A percentile compares a stretch with the other conserved stretches of the same genome.
Conservation (phyloP, 73 alveolate species). For the Chromera velia region DNA sequence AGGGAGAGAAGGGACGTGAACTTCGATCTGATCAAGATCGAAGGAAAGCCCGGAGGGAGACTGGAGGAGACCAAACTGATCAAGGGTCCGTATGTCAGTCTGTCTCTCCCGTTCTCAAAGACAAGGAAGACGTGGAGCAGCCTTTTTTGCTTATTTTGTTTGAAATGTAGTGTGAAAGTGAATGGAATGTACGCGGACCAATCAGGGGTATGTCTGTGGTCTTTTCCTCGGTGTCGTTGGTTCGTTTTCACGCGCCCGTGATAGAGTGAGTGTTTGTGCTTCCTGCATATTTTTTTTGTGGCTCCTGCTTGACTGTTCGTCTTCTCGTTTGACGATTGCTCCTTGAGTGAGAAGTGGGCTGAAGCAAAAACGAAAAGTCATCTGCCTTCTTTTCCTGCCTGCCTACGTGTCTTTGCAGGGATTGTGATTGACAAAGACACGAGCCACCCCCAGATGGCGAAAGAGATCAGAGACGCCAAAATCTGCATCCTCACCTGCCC, state of each 20-base stretch:
- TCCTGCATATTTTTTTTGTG: too few relatives aligned
- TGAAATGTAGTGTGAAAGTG: not conserved
- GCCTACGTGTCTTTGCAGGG: slow-evolving; percentile 57
- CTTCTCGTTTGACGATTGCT: too few relatives aligned
- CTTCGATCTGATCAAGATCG: slow-evolving; percentile 89
- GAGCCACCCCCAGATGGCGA: slow-evolving; percentile 97
- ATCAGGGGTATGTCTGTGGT: not conserved
- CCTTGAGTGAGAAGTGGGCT: too few relatives aligned
- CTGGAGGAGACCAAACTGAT: slow-evolving; percentile 82
- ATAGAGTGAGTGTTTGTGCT: too few relatives aligned
- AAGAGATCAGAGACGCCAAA: slow-evolving; percentile 85
- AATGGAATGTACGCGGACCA: not conserved
- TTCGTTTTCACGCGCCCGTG: too few relatives aligned
- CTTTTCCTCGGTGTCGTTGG: not conserved
- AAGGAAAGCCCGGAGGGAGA: slow-evolving; percentile 91
- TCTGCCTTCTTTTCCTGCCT: too few relatives aligned
- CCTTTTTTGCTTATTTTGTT: not conserved
- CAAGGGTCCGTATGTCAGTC: too few relatives aligned
- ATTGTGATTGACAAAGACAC: slow-evolving; percentile 92
- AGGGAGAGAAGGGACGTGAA: slow-evolving; percentile 89
- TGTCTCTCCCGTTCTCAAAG: too few relatives aligned
- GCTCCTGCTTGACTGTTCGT: too few relatives aligned
- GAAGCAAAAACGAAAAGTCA: too few relatives aligned
- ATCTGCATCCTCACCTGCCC: slow-evolving; percentile 92
- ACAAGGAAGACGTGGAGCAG: too few relatives aligned